These are phyloP conservation scores for Puccinia hordei DNA, from an alignment of 1,284 basidiomycete species.

Conservation along the genomic window DNA sequence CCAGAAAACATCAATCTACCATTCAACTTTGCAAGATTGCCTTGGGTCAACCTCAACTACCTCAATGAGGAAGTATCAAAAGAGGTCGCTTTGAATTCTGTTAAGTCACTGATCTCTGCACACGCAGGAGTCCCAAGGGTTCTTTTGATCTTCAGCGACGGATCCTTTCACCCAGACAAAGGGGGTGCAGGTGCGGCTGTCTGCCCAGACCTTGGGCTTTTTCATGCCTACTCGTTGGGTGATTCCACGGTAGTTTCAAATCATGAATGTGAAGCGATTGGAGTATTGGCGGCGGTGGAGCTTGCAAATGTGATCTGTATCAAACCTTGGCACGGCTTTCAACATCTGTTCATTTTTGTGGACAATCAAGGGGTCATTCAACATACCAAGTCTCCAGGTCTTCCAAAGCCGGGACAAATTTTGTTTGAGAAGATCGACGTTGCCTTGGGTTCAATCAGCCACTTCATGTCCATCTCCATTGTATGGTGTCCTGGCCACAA, in stretches of 20 bases:
- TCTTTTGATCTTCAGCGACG: not conserved
- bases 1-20: not conserved
- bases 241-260: not conserved
- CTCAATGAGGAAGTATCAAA: not conserved
- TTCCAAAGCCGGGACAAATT: not conserved
- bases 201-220: not conserved
- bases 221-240: not conserved
- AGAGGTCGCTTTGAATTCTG: not conserved
- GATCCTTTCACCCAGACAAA: not conserved
- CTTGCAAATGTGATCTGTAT: too few relatives aligned
- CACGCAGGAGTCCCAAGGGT: too few relatives aligned
- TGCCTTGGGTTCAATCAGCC: too few relatives aligned
- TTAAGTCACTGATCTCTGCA: not conserved
- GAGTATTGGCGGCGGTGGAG: not conserved
- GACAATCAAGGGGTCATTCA: not conserved
- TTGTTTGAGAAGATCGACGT: not conserved
- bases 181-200: not conserved
- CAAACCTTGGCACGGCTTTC: too few relatives aligned
- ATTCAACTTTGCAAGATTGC: too few relatives aligned
- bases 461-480: not conserved
- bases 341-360: too few relatives aligned
- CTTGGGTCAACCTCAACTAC: too few relatives aligned
- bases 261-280: not conserved
- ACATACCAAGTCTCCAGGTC: not conserved
- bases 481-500: constrained; percentile 8